Base-by-base conservation (phyloP, 805 yeast genomes). In the Cyberlindnera xylosilytica region DNA sequence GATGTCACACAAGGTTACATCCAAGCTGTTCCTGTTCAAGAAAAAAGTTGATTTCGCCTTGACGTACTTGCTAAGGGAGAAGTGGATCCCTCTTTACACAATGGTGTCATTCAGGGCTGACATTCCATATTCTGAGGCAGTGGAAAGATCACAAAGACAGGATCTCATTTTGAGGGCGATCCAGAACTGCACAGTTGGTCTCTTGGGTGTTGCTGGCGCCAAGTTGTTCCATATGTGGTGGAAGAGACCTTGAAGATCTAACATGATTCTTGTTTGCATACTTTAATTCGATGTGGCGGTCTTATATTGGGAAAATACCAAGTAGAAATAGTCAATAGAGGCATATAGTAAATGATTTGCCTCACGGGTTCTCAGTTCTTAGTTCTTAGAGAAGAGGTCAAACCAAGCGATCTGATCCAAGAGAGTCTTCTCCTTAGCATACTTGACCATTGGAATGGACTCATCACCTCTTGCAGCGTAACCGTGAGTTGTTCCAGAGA, bases 101-200 rank as follows among this genome's bases (percentile, higher is more conserved):
- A 89, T 90, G 97, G 87, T 90, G 3, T 83, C 96, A 1, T 90
- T 90, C 66, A 70, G 96, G 47, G 78, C 82, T 6, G 96, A 90
- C 58, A 82, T 89, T 26, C 70, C 84, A 9, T 90, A 90, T 57
- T 74, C 88, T 1, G 69, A 70, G 39, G 95, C 95, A 2, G 70
- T 86, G 11, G 59, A 60, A 8, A 69, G 72, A 27, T 79, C 78
- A 38, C 58, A 63, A 32, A 66, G 76, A 39, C 96, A 88, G 62
- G 69, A 68, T 27, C 56, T 46, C 11, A 70, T 86, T 3, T 58
- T 88, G 34, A 54, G 48, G 18, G 39, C 37, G 19, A 28, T 59
- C 2, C 56, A 61, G 38, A 13, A 17, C 8, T 15, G 32, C 23
- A 15, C 44, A 2, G 7, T 37, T 11, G 39, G 39, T 3, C 13